Base-by-base conservation (phyloP, 2,329 filamentous ascomycete genomes). In the Byssothecium circinans region DNA sequence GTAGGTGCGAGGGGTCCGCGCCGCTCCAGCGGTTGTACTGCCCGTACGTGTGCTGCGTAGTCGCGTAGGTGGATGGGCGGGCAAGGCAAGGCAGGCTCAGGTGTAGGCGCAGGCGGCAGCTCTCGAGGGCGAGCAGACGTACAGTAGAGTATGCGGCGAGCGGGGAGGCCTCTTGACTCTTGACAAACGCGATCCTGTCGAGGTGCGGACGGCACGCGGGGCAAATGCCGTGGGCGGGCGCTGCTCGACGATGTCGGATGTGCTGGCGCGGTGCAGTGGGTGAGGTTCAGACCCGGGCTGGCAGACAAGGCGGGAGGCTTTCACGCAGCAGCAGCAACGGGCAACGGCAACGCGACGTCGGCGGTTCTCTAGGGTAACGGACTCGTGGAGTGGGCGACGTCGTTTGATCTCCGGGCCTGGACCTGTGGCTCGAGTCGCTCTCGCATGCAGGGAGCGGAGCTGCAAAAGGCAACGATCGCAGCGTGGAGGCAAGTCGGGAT, bases 371-470 rank as follows among this genome's bases (percentile, higher is more conserved):
- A 49, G 52, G 53, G 50, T 25, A 48, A 44, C 27, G 51, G 39
- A 32, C 8, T 32, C 29, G 29, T 14, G 29, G 29, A 12, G 29
- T 14, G 8, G 29, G 29, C 29, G 12, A 32, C 29, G 29, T 32
- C 29, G 6, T 12, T 32, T n/a, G 8, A 4, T 32, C 29, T 32
- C 43, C 29, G 48, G 54, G 53, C 53, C 50, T 52, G 59, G 50
- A 47, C 29, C 42, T 53, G 53, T 54, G 51, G 56, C 56, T 57
- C 58, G 45, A 47, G 43, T 43, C 57, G 58, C 58, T 49, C 50
- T 54, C 52, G 50, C 55, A 57, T 64, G 57, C 61, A 65, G 59
- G 61, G 57, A 50, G 46, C 43, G 46, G 44, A n/a, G 53, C 58
- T 60, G 53, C 48, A 33, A 48, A 50, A 44, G 64, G 62, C 52